Evolutionary conservation across 1,139 yeast genomes (phyloP), one percentile per base, ranked within the genome.

Genomic region (Debaryomyces fabryi): DNA sequence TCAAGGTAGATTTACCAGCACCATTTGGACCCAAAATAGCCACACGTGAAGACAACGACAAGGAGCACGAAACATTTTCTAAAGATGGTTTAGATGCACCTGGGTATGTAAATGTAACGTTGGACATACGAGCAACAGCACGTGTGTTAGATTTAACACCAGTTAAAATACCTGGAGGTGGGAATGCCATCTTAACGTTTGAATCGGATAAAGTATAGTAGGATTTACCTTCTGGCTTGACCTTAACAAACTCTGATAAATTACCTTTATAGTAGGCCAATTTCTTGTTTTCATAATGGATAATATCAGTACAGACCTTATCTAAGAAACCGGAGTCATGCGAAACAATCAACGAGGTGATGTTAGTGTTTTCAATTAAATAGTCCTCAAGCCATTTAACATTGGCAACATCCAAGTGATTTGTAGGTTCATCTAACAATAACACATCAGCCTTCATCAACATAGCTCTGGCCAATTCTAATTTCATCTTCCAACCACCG

Each of bases 401-500:
- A 64, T 93, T 93, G 45, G 82, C 78, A 49, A 90, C 97, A 76
- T 93, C 99, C 81, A 93, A 85, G 75, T 93, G 99, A 77, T 93
- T 93, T 57, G 99, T 93, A 69, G 99, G 99, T 83, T 93, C 99
- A 72, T 93, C 99, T 66, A 93, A 80, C 60, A 93, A 76, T 59
- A 93, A 80, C 47, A 93, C 92, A 71, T 93, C 99, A 32, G 99
- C 99, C 72, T 87, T 90, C 92, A 91, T 89, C 62, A 93, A 78
- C 96, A 93, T 92, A 43, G 99, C 99, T 76, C 98, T 87, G 16
- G 99, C 99, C 64, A 93, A 79, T 71, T 92, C 99, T 57, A 93
- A 81, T 76, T 93, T 93, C 99, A 93, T 93, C 74, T 93, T 93
- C 97, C 97, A 91, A 67, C 99, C 99, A 71, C 99, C 99, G 50